A percentile compares a stretch with the other conserved stretches of the same genome.
Evolutionary conservation across 2,329 filamentous ascomycete species (phyloP).

Genomic region (Grosmannia huntii): DNA sequence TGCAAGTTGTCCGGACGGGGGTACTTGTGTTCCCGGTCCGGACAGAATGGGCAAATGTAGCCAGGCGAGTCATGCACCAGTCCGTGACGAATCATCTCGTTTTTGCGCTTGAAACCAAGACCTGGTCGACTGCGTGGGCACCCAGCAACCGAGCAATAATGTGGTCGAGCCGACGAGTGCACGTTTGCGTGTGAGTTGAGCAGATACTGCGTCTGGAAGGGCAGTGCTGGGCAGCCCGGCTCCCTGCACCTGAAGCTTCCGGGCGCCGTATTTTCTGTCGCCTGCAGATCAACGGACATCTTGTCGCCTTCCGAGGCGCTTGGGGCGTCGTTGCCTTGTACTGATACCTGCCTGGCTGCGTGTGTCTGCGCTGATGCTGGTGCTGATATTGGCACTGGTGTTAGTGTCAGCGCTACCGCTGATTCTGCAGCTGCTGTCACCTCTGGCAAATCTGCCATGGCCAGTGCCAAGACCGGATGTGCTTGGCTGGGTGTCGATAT

Average conservation of each 20-base stretch:
- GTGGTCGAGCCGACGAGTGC: conserved; percentile 51
- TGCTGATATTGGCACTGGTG: conserved; percentile 5
- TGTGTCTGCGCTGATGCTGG: conserved; percentile 17
- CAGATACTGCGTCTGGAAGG: conserved; percentile 67
- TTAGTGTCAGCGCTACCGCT: neutral
- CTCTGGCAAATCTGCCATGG: no score
- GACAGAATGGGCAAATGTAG: conserved; percentile 93
- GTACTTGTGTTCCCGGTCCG: conserved; percentile 86
- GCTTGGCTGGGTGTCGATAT: neutral
- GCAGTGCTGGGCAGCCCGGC: conserved; percentile 52
- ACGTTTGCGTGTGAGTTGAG: conserved; percentile 70
- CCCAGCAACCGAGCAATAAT: conserved; percentile 50
- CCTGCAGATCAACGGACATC: neutral
- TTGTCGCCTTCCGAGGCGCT: neutral
- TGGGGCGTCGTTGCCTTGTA: neutral
- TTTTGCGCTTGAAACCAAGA: conserved; percentile 59
- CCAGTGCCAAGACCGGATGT: neutral
- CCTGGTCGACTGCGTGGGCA: conserved; percentile 52
- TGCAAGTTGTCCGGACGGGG: conserved; percentile 92
- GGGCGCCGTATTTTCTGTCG: neutral
- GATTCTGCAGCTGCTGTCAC: no score
- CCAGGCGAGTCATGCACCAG: conserved; percentile 89
- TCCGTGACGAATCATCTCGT: conserved; percentile 64
- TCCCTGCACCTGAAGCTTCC: conserved; percentile 46
- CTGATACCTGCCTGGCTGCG: conserved; percentile 32